Conservation (phyloP, 805 yeast genomes). For the Ogataea pignaliae region DNA sequence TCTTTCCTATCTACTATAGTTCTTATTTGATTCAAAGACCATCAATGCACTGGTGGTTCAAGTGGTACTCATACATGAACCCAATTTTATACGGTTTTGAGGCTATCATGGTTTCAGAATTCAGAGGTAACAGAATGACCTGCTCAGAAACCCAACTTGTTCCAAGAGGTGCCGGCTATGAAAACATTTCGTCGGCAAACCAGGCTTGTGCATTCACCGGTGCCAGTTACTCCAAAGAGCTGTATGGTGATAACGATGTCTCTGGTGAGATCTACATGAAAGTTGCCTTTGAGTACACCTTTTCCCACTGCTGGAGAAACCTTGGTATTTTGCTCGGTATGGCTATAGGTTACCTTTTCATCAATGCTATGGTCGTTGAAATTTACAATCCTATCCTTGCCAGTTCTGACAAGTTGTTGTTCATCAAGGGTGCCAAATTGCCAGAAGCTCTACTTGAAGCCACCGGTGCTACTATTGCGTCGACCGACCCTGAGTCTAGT, state of each 20-base stretch:
- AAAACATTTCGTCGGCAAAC: slow-evolving; percentile 32
- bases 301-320: slow-evolving; percentile 74
- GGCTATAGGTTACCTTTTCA: slow-evolving; percentile 35
- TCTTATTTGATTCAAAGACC: slow-evolving; percentile 60
- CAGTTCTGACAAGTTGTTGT: slow-evolving; percentile 31
- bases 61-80: slow-evolving; percentile 49
- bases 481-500: slow-evolving; percentile 26
- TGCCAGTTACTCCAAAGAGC: slow-evolving; percentile 29
- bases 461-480: slow-evolving; percentile 13
- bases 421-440: slow-evolving; percentile 24
- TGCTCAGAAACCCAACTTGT: slow-evolving; percentile 41
- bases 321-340: slow-evolving; percentile 50
- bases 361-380: slow-evolving; percentile 29
- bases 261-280: slow-evolving; percentile 47
- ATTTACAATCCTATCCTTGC: slow-evolving; percentile 24
- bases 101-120: slow-evolving; percentile 53
- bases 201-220: slow-evolving; percentile 53
- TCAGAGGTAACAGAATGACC: slow-evolving; percentile 46
- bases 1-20: slow-evolving; percentile 20
- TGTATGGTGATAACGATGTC: slow-evolving; percentile 32
- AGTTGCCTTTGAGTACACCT: slow-evolving; percentile 45
- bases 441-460: slow-evolving; percentile 26
- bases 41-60: slow-evolving; percentile 59
- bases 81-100: slow-evolving; percentile 49
- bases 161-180: slow-evolving; percentile 57